Conservation (phyloP, 768 basidiomycete species). For the Tulasnella sp. region DNA sequence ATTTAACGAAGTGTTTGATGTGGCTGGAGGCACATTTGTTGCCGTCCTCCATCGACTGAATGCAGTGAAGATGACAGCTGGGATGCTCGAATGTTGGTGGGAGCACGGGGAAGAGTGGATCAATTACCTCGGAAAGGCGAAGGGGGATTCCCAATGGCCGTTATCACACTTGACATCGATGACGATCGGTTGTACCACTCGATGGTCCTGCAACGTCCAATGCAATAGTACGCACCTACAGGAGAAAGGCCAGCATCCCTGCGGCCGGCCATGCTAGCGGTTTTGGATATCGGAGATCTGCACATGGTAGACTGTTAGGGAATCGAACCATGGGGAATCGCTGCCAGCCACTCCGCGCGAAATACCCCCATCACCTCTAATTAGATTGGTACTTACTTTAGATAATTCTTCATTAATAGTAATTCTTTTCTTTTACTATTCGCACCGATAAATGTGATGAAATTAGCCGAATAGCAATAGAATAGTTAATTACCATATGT, state of each 20-base stretch:
- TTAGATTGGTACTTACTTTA: too few species aligned
- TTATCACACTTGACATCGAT: background rate
- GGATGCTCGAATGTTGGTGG: background rate
- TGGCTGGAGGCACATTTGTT: background rate
- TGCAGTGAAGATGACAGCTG: background rate
- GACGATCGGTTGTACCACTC: background rate
- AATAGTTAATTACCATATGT: too few species aligned
- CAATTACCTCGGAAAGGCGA: background rate
- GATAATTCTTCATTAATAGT: too few species aligned
- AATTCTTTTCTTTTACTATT: too few species aligned
- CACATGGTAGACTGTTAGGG: background rate
- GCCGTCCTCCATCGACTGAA: background rate
- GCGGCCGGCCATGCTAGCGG: background rate
- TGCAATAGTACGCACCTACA: background rate
- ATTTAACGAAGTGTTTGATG: background rate
- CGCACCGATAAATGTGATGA: too few species aligned
- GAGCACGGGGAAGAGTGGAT: background rate
- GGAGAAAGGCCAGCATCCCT: background rate
- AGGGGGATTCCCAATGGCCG: background rate
- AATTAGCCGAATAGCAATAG: too few species aligned
- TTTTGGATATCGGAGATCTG: background rate
- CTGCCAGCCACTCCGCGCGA: too few species aligned
- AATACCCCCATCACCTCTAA: too few species aligned
- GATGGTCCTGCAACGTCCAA: background rate
- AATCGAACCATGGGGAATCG: too few species aligned